Evolutionary conservation across 73 alveolate genomes (phyloP).

Genomic region (Uronychia setigera): DNA sequence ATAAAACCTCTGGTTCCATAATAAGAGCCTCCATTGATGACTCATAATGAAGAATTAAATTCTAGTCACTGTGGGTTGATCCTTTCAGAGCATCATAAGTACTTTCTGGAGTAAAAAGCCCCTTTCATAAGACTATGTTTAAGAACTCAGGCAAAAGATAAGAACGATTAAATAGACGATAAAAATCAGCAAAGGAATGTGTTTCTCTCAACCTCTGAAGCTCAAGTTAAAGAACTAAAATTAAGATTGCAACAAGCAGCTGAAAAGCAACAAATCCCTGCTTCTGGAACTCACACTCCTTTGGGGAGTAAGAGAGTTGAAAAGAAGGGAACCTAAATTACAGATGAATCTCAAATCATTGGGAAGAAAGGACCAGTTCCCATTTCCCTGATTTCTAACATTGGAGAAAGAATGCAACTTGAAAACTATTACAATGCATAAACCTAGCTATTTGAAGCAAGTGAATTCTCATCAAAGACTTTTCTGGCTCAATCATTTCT

Average conservation of each 20-base stretch:
- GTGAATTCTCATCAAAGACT: background rate
- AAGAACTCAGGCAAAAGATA: background rate
- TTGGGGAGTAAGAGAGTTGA: background rate
- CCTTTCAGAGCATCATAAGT: slow-evolving; percentile 4
- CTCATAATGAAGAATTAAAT: background rate
- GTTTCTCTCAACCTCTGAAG: background rate
- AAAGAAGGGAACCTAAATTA: background rate
- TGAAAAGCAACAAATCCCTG: background rate
- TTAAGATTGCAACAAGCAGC: background rate
- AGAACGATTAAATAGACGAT: background rate
- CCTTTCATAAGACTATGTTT: slow-evolving; percentile 24
- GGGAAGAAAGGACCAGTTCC: background rate
- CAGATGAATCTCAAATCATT: background rate
- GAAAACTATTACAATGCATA: background rate
- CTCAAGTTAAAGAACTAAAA: background rate
- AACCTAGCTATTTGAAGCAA: background rate
- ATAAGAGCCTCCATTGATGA: too few species aligned
- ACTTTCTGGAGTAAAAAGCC: slow-evolving; percentile 2
- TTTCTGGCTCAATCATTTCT: background rate
- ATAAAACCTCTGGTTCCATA: too few species aligned
- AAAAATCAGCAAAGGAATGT: background rate
- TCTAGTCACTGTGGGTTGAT: slow-evolving; percentile 31
- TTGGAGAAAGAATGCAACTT: background rate
- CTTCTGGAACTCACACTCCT: background rate
- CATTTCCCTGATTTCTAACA: background rate